Evolutionary conservation across 495 filamentous ascomycete species (phyloP).

Genomic region (Monascus purpureus): DNA sequence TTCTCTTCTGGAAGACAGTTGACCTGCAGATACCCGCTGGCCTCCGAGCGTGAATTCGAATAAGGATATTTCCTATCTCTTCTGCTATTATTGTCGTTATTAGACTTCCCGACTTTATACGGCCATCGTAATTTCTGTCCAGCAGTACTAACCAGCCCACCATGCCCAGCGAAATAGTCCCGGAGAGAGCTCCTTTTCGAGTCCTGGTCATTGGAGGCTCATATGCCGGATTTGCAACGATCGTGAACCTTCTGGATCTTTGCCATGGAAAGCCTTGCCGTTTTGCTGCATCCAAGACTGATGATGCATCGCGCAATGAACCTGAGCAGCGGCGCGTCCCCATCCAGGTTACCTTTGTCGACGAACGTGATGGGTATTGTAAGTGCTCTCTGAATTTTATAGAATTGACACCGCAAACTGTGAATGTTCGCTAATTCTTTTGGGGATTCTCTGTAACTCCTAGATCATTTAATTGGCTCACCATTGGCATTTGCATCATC

Average conservation of each 20-base stretch:
- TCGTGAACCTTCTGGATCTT: constrained; percentile 46
- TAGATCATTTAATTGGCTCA: constrained; percentile 47
- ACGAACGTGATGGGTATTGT: constrained; percentile 62
- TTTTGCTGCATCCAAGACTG: constrained; percentile 15
- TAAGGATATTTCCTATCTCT: too few species aligned
- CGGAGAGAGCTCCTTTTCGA: constrained; percentile 7
- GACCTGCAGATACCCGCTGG: too few species aligned
- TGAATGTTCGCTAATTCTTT: too few species aligned
- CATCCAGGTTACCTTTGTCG: constrained; percentile 51
- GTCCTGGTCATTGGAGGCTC: constrained; percentile 49
- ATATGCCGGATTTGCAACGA: constrained; percentile 48
- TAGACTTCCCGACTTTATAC: too few species aligned
- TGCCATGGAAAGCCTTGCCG: constrained; percentile 29
- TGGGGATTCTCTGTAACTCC: too few species aligned
- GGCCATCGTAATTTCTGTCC: too few species aligned
- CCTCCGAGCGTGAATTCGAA: too few species aligned
- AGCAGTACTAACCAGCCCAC: not conserved
- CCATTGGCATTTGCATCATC: constrained; percentile 47
- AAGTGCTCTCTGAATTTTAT: constrained; percentile 10
- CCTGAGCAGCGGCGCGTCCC: constrained; percentile 24
- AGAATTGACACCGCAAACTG: too few species aligned
- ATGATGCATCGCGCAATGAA: constrained; percentile 2
- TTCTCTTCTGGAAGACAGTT: too few species aligned
- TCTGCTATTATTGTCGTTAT: too few species aligned
- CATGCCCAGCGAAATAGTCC: not conserved